Evolutionary conservation across 164 flowering plant species (phyloP), one percentile per base, ranked within the genome.

Genomic region (Saururus chinensis): DNA sequence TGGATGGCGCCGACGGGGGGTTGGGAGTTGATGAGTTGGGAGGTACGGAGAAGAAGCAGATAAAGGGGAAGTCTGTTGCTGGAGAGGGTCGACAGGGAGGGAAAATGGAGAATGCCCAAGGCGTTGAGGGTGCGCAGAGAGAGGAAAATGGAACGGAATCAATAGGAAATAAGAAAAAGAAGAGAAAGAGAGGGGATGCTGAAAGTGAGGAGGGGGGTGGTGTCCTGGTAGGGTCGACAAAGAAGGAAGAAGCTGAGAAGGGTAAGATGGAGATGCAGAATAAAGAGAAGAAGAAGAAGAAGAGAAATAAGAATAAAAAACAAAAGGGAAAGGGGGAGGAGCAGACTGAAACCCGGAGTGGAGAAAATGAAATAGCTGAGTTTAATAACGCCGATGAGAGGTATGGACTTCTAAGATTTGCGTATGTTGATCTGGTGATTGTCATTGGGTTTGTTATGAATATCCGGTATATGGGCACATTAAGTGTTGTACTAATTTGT

Each of bases 281-380:
- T 30, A 56, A 23, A 35, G 45, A 55, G 22, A 61, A 70, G 48
- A 57, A 66, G 59, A 53, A 70, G 63, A 59, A 59, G 52, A 55
- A 74, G 58, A 41, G 42, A 56, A 65, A 64, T 66, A 64, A 69
- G 62, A 74, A 72, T 55, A 70, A 75, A 49, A 63, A 66, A 54
- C 62, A 66, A 40, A 61, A 67, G 40, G 59, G 54, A 41, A 72
- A 75, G 35, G 64, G 58, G 59, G 57, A 45, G 60, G 56, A 62
- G 62, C 67, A 70, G 20, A 11, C 60, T 72, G 63, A 62, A 20
- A 72, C 25, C 37, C 64, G 60, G 30, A 58, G 23, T 41, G 72
- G 64, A 62, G 78, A 58, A 45, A 66, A 65, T 56, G 70, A 25
- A 21, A 61, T 59, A 25, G 40, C 19, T 25, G 68, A 70, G 63